phyloP scores from a whole-genome alignment of 768 basidiomycete species.

The Albatrellus ellisii region DNA sequence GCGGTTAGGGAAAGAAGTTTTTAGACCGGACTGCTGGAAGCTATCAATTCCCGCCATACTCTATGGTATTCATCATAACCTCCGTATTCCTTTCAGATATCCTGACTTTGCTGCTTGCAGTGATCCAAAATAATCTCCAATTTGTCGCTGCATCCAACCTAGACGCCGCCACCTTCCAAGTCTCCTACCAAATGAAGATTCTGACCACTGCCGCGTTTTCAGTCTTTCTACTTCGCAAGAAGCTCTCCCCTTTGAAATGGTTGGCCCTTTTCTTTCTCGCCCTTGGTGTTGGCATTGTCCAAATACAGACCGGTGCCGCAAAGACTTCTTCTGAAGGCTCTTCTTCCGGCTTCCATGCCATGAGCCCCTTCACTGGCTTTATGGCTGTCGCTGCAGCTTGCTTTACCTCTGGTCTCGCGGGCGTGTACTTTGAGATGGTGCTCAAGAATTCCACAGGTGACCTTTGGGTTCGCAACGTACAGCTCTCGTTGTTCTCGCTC shows the following conservation, averaged over 20 bases:
- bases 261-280: conserved; percentile 74
- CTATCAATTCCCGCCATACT: conserved; percentile 93
- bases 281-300: conserved; percentile 81
- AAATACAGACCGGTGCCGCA: conserved; percentile 20
- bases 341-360: conserved; percentile 28
- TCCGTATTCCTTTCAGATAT: neutral
- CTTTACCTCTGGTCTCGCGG: conserved; percentile 90
- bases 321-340: conserved; percentile 9
- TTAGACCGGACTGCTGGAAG: conserved; percentile 93
- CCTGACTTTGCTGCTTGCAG: conserved; percentile 22
- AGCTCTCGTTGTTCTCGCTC: conserved; percentile 88
- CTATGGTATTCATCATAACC: conserved; percentile 44
- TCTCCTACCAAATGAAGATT: conserved; percentile 96
- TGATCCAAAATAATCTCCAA: conserved; percentile 92
- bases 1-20: conserved; percentile 53
- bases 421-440: conserved; percentile 98
- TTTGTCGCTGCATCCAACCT: conserved; percentile 91
- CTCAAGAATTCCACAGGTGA: conserved; percentile 82
- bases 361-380: conserved; percentile 81
- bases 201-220: conserved; percentile 88
- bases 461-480: conserved; percentile 94
- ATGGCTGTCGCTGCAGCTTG: conserved; percentile 83
- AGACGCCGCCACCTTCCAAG: conserved; percentile 93
- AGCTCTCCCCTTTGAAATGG: conserved; percentile 70
- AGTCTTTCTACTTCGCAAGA: conserved; percentile 67